phyloP scores from a whole-genome alignment of 2,329 filamentous ascomycete genomes.

The Emmonsiellopsis sp. region DNA sequence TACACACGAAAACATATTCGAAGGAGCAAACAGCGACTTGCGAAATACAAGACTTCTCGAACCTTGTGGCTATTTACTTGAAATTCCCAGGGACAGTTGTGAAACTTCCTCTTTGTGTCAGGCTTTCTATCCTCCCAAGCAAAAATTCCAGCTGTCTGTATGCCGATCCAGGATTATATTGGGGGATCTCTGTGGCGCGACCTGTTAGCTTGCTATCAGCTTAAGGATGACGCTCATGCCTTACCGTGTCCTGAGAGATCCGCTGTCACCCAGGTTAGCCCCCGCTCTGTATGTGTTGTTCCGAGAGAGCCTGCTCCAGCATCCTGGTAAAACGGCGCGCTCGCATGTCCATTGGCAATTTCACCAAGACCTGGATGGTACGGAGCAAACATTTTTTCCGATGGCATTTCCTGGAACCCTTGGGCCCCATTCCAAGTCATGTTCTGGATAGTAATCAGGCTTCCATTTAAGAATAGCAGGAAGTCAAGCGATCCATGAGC shows the following conservation, averaged over 20 bases:
- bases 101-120: no score
- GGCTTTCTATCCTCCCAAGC: no score
- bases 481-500: slow-evolving; percentile 63
- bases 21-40: no score
- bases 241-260: slow-evolving; percentile 51
- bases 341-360: slow-evolving; percentile 29
- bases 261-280: slow-evolving; percentile 61
- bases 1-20: no score
- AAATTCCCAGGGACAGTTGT: no score
- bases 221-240: neutral
- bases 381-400: slow-evolving; percentile 60
- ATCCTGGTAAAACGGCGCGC: slow-evolving; percentile 24
- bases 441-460: slow-evolving; percentile 65
- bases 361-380: slow-evolving; percentile 36
- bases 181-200: no score
- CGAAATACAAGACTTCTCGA: no score
- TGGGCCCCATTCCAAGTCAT: slow-evolving; percentile 68
- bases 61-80: no score
- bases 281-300: slow-evolving; percentile 62
- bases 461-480: slow-evolving; percentile 60
- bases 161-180: no score
- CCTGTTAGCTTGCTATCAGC: no score
- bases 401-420: slow-evolving; percentile 57
- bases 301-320: slow-evolving; percentile 61
- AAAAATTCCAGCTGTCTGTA: no score